Evolutionary conservation across 768 basidiomycete genomes (phyloP), one percentile per base, ranked within the genome.

Genomic region (Amanita rubescens): DNA sequence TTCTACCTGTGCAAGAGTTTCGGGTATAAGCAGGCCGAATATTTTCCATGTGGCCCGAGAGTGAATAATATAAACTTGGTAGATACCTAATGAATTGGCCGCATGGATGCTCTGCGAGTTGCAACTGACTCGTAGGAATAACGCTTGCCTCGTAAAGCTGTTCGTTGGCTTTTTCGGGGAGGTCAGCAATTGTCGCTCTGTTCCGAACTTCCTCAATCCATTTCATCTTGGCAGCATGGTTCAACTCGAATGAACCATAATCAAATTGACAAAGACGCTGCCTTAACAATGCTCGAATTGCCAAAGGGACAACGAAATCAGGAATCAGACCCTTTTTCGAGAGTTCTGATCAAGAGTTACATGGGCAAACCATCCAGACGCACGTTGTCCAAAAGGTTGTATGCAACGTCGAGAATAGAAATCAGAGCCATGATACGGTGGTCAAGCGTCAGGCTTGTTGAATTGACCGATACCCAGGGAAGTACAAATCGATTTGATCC

Each of bases 141-240:
- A 25, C 11, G 64, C 65, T 58, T 53, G 83, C 84, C 71, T 87
- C 84, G 64, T 87, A 87, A 60, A 87, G 84, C 63, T 87, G 85
- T 61, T 87, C 81, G 57, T 88, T 87, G 17, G 84, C 85, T 61
- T 82, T 83, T 35, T 80, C 75, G 0, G 84, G 76, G 10, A 78
- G 72, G 55, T 79, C 81, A 3, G 84, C 84, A 55, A 86, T 85
- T 25, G 70, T 74, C 3, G 58, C 61, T 14, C 79, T 67, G 0
- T 71, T 67, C 19, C 76, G 74, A 22, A 85, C 77, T 15, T 68
- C 73, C 52, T 80, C 76, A 30, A 35, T 82, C 75, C 78, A 85
- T 48, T 74, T 67, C 80, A 85, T 83, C 62, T 87, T 87, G 11
- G 78, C 76, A 2, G 73, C 75, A 69, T 84, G 79, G 59, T 83